A percentile compares a stretch with the other conserved stretches of the same genome.
Conservation (phyloP, 345 rosid species). For the Pugionium cornutum region DNA sequence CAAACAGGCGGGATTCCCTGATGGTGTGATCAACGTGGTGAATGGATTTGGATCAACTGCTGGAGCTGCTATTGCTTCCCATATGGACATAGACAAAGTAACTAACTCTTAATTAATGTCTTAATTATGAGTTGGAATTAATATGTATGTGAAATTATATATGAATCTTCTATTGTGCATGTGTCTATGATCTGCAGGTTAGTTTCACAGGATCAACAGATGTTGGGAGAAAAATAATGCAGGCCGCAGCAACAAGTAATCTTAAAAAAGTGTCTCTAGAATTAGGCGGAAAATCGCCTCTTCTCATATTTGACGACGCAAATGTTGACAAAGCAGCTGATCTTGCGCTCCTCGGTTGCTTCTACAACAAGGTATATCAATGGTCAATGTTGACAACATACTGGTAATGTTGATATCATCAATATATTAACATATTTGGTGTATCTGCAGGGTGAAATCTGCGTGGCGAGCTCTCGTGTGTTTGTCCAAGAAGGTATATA, state of each 20-base stretch:
- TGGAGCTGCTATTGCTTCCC: constrained; percentile 74
- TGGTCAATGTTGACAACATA: too few relatives aligned
- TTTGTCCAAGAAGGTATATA: constrained; percentile 84
- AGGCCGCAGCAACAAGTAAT: constrained; percentile 75
- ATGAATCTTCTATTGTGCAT: neutral
- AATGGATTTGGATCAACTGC: constrained; percentile 75
- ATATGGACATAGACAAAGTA: constrained; percentile 88
- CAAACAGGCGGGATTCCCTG: constrained; percentile 76
- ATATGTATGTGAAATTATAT: neutral
- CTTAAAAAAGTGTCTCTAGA: constrained; percentile 73
- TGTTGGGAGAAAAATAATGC: constrained; percentile 68
- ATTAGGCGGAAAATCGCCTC: constrained; percentile 86
- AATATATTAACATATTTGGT: neutral
- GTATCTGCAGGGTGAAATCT: constrained; percentile 61
- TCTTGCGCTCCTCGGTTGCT: constrained; percentile 55
- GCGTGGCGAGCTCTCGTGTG: constrained; percentile 77
- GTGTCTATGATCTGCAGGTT: constrained; percentile 44
- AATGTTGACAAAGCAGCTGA: constrained; percentile 58
- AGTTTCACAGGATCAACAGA: constrained; percentile 88
- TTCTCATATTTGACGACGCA: constrained; percentile 77
- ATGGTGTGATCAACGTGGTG: constrained; percentile 80
- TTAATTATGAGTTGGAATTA: too few relatives aligned
- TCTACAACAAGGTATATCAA: constrained; percentile 55
- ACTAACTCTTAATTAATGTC: neutral
- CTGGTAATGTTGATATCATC: too few relatives aligned